Evolutionary conservation across 2,329 filamentous ascomycete genomes (phyloP), one percentile per base, ranked within the genome.

Genomic region (Xylariaceae sp.): DNA sequence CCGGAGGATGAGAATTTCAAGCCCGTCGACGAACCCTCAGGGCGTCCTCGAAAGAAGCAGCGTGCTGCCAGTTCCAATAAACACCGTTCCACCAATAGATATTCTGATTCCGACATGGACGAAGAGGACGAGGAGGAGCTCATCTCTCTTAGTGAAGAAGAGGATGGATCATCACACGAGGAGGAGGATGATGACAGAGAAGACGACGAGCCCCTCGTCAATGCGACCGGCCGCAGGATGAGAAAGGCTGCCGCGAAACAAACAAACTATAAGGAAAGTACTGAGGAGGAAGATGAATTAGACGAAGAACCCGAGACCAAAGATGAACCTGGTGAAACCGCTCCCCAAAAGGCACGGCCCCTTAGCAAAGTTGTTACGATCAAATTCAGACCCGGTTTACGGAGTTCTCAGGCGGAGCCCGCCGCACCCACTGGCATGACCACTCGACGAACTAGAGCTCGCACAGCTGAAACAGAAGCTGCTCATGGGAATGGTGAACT

Each of bases 1-100:
- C 75, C 84, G 2, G 79, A 83, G 48, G 84, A 87, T 65, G 81
- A 83, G 60, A 85, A 85, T 67, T 87, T 86, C 64, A 79, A 84
- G 55, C 83, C 83, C 12, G 66, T 68, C 27, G 54, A 60, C 29
- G 75, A 77, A 61, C 73, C 71, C 30, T 57, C 57, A 2, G 35
- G 62, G 27, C 65, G 62, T 47, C 61, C 64, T 12, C 64, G 61
- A 52, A 78, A 75, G 60, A 76, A 75, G 51, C 64, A 71, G 4
- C 73, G 74, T 29, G 67, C 73, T 32, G 68, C 73, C 4, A 71
- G 70, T 51, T 64, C 68, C 39, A 50, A 59, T 40, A 71, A 66
- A 42, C 51, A 66, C 51, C 64, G 64, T 54, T 64, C 64, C 45
- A 57, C 51, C 50, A 50, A 57, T 55, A 74, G 69, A 58, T 86